These are phyloP conservation scores for Pichia sp. DNA, from an alignment of 1,139 yeast species.

Conservation along the genomic window DNA sequence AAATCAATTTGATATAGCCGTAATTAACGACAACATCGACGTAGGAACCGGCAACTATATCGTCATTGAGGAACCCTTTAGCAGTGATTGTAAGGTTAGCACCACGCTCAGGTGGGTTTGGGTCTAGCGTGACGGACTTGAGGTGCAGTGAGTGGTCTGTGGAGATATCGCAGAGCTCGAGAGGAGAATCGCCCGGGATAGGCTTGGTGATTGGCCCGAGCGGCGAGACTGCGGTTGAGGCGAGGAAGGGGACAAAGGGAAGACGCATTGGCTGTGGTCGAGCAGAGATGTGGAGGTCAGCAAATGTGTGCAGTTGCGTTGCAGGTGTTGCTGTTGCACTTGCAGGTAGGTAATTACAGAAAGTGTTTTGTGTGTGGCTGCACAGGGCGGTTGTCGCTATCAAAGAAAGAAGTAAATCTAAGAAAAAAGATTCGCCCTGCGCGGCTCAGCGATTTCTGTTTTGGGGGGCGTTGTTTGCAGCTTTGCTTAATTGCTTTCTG, in stretches of 20 bases:
- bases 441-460: no score
- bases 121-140: constrained; percentile 52
- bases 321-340: neutral
- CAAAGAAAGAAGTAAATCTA: no score
- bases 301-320: neutral
- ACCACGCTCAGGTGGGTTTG: constrained; percentile 88
- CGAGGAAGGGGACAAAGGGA: no score
- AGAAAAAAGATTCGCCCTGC: no score
- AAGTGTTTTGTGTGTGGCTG: no score
- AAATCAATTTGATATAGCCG: constrained; percentile 81
- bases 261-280: neutral
- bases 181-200: constrained; percentile 87
- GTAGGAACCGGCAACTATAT: constrained; percentile 76
- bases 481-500: neutral
- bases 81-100: constrained; percentile 72
- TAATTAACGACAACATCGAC: constrained; percentile 89
- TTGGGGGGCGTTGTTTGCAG: no score
- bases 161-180: constrained; percentile 64
- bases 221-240: no score
- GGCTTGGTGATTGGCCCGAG: constrained; percentile 44
- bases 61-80: constrained; percentile 48
- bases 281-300: neutral
- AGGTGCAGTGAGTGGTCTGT: constrained; percentile 58
- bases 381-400: no score
- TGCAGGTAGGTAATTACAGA: no score